These are phyloP conservation scores for Saccharomyces jurei DNA, from an alignment of 805 yeast genomes.

Conservation along the genomic window DNA sequence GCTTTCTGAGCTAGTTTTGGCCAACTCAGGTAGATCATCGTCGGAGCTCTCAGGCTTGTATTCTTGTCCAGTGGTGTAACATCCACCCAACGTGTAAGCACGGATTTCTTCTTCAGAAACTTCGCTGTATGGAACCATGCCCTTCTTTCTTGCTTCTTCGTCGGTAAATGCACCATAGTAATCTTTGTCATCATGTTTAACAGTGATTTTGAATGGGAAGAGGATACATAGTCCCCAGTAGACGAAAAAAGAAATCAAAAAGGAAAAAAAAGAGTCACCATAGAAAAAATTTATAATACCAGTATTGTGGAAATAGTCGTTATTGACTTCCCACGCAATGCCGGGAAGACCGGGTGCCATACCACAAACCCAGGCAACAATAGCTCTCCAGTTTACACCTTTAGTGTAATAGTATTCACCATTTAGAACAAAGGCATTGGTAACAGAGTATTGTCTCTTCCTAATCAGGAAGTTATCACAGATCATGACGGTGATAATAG, in stretches of 20 bases:
- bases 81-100: neutral
- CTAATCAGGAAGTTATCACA: conserved; percentile 36
- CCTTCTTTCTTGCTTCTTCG: conserved; percentile 29
- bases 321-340: conserved; percentile 31
- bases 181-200: conserved; percentile 35
- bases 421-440: conserved; percentile 20
- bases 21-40: no score
- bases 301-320: conserved; percentile 18
- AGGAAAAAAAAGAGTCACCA: conserved; percentile 39
- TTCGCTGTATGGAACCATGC: conserved; percentile 29
- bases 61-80: no score
- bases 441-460: conserved; percentile 30
- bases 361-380: no score
- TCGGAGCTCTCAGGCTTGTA: no score
- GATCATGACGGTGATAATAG: conserved; percentile 33
- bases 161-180: conserved; percentile 33
- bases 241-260: conserved; percentile 33
- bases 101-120: conserved; percentile 20
- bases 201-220: conserved; percentile 32
- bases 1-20: no score
- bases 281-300: conserved; percentile 39
- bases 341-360: conserved; percentile 32
- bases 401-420: conserved; percentile 26
- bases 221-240: conserved; percentile 30
- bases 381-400: no score